Evolutionary conservation across 202 grass and related monocot species (phyloP).

Genomic region (Carex arenaria): DNA sequence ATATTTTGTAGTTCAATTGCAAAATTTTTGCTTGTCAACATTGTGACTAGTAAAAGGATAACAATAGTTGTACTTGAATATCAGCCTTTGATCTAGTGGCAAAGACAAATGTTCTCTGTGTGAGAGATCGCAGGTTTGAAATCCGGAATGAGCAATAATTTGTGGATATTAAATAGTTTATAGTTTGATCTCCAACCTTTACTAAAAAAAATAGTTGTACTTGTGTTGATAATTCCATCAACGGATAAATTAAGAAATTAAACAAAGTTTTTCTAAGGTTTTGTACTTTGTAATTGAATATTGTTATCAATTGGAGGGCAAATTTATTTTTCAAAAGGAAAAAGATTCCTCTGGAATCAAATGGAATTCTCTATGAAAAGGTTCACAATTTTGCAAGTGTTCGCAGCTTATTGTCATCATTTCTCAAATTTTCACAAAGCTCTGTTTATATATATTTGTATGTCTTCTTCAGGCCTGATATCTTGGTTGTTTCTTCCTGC

Average conservation of each 20-base stretch:
- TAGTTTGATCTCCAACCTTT: too few relatives aligned
- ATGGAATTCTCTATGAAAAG: neutral
- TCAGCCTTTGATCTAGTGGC: too few relatives aligned
- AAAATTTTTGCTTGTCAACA: neutral
- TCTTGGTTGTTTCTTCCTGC: slow-evolving; percentile 94
- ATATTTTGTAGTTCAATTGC: neutral
- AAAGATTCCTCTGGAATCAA: neutral
- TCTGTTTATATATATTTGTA: neutral
- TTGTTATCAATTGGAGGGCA: neutral
- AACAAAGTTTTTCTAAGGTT: neutral
- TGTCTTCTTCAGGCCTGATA: slow-evolving; percentile 56
- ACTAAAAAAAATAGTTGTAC: too few relatives aligned
- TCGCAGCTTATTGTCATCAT: neutral
- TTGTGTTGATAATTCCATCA: neutral
- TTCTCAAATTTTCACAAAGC: neutral
- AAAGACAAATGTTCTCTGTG: too few relatives aligned
- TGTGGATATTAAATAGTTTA: too few relatives aligned
- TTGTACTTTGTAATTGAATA: neutral
- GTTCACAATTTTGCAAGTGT: neutral
- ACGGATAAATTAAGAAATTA: neutral
- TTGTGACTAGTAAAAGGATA: neutral
- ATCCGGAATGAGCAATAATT: too few relatives aligned
- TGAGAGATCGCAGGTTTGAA: too few relatives aligned
- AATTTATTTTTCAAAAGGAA: neutral
- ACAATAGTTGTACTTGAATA: neutral